These are phyloP conservation scores for Cyclotella baltica DNA, from an alignment of 108 stramenopile species.

Conservation along the genomic window DNA sequence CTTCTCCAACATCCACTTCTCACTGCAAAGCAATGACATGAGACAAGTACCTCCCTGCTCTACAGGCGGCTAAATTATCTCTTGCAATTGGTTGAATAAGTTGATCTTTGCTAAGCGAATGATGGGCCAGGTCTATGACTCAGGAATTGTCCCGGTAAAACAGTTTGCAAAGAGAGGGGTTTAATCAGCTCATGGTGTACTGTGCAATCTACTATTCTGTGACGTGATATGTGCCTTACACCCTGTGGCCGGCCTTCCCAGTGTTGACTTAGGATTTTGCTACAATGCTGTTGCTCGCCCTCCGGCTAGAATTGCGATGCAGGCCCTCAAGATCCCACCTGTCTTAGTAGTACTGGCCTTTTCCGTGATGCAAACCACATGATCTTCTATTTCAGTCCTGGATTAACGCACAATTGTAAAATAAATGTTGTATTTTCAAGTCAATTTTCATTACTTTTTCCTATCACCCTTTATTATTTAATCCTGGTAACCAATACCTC, in stretches of 20 bases:
- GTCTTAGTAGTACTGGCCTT: not conserved
- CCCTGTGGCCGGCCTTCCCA: not conserved
- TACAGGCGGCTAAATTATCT: slow-evolving; percentile 23
- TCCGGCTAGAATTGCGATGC: slow-evolving; percentile 7
- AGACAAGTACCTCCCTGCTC: not conserved
- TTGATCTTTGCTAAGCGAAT: slow-evolving; percentile 9
- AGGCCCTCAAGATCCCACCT: slow-evolving; percentile 1
- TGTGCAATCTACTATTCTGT: not conserved
- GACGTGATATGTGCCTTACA: slow-evolving; percentile 6
- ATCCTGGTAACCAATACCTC: slow-evolving; percentile 77
- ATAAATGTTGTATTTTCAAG: too few relatives aligned
- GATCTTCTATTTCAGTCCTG: slow-evolving; percentile 14
- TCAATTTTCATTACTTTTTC: not conserved
- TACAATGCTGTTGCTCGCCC: slow-evolving; percentile 23
- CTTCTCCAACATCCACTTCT: not conserved
- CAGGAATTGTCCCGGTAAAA: slow-evolving; percentile 4
- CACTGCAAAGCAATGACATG: slow-evolving; percentile 14
- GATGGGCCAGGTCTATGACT: slow-evolving; percentile 4
- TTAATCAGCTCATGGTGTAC: not conserved
- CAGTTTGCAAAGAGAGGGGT: slow-evolving; percentile 1
- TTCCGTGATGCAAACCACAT: not conserved
- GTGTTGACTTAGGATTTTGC: slow-evolving; percentile 18
- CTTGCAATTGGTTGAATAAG: slow-evolving; percentile 30
- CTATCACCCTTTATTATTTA: slow-evolving; percentile 45
- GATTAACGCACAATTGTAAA: too few relatives aligned